Percentiles rank a stretch among this genome's conserved stretches.
These are phyloP conservation scores for Fusarium subglutinans DNA, from an alignment of 2,329 filamentous ascomycete species.

Conservation along the genomic window DNA sequence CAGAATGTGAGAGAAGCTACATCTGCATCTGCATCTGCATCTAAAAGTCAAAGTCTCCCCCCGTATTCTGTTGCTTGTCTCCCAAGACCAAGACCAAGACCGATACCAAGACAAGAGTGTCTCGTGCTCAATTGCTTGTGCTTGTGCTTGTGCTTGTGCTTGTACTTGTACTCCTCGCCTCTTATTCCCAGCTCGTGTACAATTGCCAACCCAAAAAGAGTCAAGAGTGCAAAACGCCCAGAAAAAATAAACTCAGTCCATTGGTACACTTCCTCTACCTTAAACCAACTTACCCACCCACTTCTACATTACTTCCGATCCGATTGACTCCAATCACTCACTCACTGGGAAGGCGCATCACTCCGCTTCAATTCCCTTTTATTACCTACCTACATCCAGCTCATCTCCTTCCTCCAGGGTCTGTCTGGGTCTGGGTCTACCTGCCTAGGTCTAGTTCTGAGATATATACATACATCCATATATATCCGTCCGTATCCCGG, in stretches of 20 bases:
- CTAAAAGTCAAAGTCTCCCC: slow-evolving; percentile 37
- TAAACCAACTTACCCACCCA: slow-evolving; percentile 15
- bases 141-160: not conserved
- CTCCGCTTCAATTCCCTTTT: slow-evolving; percentile 9
- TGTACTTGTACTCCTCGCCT: not conserved
- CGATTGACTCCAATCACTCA: not conserved
- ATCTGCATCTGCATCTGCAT: not conserved
- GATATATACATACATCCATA: slow-evolving; percentile 14
- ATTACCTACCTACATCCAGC: not conserved
- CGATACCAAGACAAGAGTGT: not conserved
- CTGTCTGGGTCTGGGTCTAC: not conserved
- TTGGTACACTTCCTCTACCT: slow-evolving; percentile 6
- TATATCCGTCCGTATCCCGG: slow-evolving; percentile 1
- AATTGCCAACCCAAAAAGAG: slow-evolving; percentile 5
- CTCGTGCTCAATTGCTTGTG: not conserved
- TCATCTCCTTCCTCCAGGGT: not conserved
- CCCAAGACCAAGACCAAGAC: slow-evolving; percentile 19
- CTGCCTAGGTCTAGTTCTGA: not conserved
- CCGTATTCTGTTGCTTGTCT: slow-evolving; percentile 31
- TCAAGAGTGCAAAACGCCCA: slow-evolving; percentile 11
- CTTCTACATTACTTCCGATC: not conserved
- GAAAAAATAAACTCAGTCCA: slow-evolving; percentile 23
- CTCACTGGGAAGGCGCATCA: not conserved
- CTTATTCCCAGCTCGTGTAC: slow-evolving; percentile 6
- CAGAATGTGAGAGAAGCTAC: not conserved